A percentile compares a stretch with the other conserved stretches of the same genome.
These are phyloP conservation scores for Sugiyamaella boreocaroliniensis DNA, from an alignment of 805 yeast genomes.

Conservation along the genomic window DNA sequence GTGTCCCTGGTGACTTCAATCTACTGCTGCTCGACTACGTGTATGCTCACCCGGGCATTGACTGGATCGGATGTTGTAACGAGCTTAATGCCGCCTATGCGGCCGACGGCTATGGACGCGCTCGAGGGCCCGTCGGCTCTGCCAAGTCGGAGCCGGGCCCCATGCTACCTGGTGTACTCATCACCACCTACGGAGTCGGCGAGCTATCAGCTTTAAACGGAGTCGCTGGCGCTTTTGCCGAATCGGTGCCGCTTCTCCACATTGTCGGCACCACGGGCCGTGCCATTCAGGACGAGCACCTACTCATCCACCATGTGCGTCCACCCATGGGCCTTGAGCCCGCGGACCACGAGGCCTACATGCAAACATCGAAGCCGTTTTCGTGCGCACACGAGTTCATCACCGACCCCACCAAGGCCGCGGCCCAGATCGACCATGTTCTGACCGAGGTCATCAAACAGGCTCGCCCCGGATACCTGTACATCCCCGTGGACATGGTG, in stretches of 20 bases:
- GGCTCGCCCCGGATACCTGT: slow-evolving; percentile 77
- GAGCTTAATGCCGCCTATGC: slow-evolving; percentile 87
- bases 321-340: slow-evolving; percentile 31
- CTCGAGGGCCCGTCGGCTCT: slow-evolving; percentile 26
- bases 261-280: slow-evolving; percentile 71
- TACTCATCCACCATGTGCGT: slow-evolving; percentile 35
- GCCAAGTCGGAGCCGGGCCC: not conserved
- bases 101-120: slow-evolving; percentile 82
- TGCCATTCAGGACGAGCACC: slow-evolving; percentile 31
- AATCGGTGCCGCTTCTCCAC: slow-evolving; percentile 70
- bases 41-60: slow-evolving; percentile 37
- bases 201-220: slow-evolving; percentile 82
- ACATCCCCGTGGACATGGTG: slow-evolving; percentile 63
- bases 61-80: slow-evolving; percentile 81
- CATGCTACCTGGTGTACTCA: slow-evolving; percentile 55
- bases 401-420: slow-evolving; percentile 40
- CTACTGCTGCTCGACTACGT: slow-evolving; percentile 36
- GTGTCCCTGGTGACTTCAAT: slow-evolving; percentile 44
- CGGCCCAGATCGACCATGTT: slow-evolving; percentile 61
- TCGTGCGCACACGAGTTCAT: slow-evolving; percentile 52
- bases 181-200: slow-evolving; percentile 85
- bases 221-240: slow-evolving; percentile 75
- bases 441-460: slow-evolving; percentile 47
- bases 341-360: slow-evolving; percentile 64
- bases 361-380: slow-evolving; percentile 50